A percentile compares a stretch with the other conserved stretches of the same genome.
Evolutionary conservation across 2,329 filamentous ascomycete species (phyloP).

Genomic region (Phialocephala sp.): DNA sequence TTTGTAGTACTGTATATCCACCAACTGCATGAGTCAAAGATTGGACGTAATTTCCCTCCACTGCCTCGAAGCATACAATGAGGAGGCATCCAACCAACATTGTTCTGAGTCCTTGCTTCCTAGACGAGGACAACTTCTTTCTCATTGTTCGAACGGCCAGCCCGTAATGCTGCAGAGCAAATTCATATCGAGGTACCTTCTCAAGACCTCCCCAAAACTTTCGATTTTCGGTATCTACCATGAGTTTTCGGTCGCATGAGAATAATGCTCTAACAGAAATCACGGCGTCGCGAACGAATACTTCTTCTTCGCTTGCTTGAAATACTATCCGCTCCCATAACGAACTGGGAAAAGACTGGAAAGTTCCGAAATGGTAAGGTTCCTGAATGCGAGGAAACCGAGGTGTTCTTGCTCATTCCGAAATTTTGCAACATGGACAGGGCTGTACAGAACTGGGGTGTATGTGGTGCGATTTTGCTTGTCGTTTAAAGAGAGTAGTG

Average conservation of each 20-base stretch:
- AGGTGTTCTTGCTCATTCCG: conserved; percentile 8
- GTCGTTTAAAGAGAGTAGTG: neutral
- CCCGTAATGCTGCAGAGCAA: conserved; percentile 16
- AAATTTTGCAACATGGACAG: neutral
- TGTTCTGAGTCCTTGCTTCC: conserved; percentile 13
- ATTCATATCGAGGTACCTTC: conserved; percentile 10
- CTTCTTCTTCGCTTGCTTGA: neutral
- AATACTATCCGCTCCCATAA: neutral
- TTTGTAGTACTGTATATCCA: conserved; percentile 35
- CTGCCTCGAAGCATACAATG: conserved; percentile 25
- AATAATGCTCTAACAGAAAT: neutral
- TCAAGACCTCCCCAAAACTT: conserved; percentile 8
- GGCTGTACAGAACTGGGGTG: neutral
- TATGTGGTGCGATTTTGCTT: neutral
- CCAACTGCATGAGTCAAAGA: conserved; percentile 19
- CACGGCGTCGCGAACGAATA: neutral
- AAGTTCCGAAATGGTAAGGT: neutral
- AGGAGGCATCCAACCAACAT: conserved; percentile 25
- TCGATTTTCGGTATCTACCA: neutral
- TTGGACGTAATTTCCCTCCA: conserved; percentile 23
- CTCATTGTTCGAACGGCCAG: conserved; percentile 12
- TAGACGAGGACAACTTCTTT: conserved; percentile 1
- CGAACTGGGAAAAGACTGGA: neutral
- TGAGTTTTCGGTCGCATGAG: neutral
- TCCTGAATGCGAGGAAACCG: conserved; percentile 1